Base-by-base conservation (phyloP, 2,329 filamentous ascomycete genomes). In the Aspergillus fijiensis region DNA sequence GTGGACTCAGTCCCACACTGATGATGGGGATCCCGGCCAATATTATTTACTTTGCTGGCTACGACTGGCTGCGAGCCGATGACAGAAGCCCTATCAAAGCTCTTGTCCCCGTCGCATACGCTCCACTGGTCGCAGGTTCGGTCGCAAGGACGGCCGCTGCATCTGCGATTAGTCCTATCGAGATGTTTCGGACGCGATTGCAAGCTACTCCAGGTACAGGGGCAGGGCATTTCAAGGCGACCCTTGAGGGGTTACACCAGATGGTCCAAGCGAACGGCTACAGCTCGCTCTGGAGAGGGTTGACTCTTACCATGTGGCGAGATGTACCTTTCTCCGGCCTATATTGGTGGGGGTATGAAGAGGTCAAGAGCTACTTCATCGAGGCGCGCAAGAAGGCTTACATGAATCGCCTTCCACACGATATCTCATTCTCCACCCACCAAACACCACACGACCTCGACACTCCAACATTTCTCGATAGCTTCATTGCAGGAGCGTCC, bases 291-390 rank as follows among this genome's bases (percentile, higher is more conserved):
- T 99, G 95, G 95, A 85, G 94, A 59, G 95, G 95, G 0, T 79
- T 99, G 58, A 92, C 89, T 0, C 80, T 99, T 68, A 98, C 94
- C 0, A 84, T 99, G 60, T 99, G 95, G 95, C 85, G 95, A 64
- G 95, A 99, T 72, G 95, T 98, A 0, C 95, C 95, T 0, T 99
- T 99, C 71, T 98, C 94, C 0, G 95, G 90, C 3, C 85, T 99
- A 49, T 99, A 99, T 80, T 99, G 95, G 95, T 96, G 90, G 87
- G 94, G 95, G 12, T 99, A 99, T 74, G 95, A 99, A 79, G 87
- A 85, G 19, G 88, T 94, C 58, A 87, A 92, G 56, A 86, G 87
- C 25, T 79, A 80, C 55, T 77, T 98, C 59, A 89, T 87, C 1
- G 88, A 93, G 67, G 77, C 86, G 52, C 87, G 92, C 51, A 76